phyloP scores from a whole-genome alignment of 495 filamentous ascomycete genomes.

The Hypoxylon intermedium region DNA sequence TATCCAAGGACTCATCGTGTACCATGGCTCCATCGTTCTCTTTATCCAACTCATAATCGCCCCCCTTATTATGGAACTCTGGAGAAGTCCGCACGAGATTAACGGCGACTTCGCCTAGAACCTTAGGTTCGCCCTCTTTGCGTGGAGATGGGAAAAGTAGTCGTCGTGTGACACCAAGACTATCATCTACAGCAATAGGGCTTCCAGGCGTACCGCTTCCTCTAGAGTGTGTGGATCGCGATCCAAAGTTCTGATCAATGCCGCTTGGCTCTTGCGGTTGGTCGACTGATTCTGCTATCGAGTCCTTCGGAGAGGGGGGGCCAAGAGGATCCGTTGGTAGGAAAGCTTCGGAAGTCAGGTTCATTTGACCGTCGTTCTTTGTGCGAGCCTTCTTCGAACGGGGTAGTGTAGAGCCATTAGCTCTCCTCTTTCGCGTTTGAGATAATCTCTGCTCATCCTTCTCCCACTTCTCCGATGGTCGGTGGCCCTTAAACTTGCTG shows the following conservation, averaged over 20 bases:
- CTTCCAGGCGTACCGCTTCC: slow-evolving; percentile 67
- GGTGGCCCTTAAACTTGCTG: slow-evolving; percentile 81
- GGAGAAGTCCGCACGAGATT: slow-evolving; percentile 62
- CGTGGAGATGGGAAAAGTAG: slow-evolving; percentile 78
- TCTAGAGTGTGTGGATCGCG: slow-evolving; percentile 54
- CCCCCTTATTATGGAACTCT: slow-evolving; percentile 47
- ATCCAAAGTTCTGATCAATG: slow-evolving; percentile 39
- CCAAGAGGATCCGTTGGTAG: slow-evolving; percentile 56
- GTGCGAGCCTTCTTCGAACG: slow-evolving; percentile 54
- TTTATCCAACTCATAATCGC: slow-evolving; percentile 46
- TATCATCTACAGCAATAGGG: slow-evolving; percentile 66
- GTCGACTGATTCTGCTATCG: slow-evolving; percentile 29
- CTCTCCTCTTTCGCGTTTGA: slow-evolving; percentile 56
- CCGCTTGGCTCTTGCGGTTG: slow-evolving; percentile 41
- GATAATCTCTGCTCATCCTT: slow-evolving; percentile 63
- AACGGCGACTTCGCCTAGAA: slow-evolving; percentile 63
- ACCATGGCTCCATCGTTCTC: slow-evolving; percentile 42
- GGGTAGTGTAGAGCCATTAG: slow-evolving; percentile 43
- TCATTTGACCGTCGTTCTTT: slow-evolving; percentile 50
- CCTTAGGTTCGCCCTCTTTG: slow-evolving; percentile 64
- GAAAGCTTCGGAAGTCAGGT: slow-evolving; percentile 58
- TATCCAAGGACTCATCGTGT: slow-evolving; percentile 39
- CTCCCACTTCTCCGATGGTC: slow-evolving; percentile 83
- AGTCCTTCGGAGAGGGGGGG: slow-evolving; percentile 36
- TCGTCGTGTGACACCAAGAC: slow-evolving; percentile 74